Evolutionary conservation across 805 yeast genomes (phyloP).

Genomic region (Komagataella pastoris): DNA sequence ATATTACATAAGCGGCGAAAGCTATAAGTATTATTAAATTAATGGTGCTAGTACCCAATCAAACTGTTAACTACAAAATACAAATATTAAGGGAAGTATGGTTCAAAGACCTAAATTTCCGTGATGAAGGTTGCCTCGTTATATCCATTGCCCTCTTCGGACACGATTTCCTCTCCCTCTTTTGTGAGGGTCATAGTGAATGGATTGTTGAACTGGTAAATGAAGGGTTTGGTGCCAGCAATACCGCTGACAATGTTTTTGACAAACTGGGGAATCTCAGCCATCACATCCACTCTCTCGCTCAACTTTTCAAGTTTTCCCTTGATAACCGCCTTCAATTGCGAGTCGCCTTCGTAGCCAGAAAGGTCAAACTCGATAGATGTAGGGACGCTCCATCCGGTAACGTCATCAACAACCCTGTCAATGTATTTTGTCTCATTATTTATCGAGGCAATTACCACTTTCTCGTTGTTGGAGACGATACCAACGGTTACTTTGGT

Average conservation of each 20-base stretch:
- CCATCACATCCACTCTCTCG: conserved; percentile 96
- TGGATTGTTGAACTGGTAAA: conserved; percentile 77
- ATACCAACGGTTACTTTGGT: conserved; percentile 75
- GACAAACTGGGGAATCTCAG: conserved; percentile 88
- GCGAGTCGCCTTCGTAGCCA: conserved; percentile 21
- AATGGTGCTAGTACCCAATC: not conserved
- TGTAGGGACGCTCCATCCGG: conserved; percentile 82
- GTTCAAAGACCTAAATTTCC: conserved; percentile 8
- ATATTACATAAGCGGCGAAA: not conserved
- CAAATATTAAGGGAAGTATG: not conserved
- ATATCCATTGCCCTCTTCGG: conserved; percentile 56
- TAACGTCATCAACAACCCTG: conserved; percentile 48
- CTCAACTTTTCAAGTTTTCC: conserved; percentile 54
- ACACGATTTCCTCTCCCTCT: conserved; percentile 23
- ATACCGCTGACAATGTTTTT: conserved; percentile 89
- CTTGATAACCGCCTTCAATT: conserved; percentile 32
- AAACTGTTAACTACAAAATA: not conserved
- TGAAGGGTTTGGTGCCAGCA: conserved; percentile 93
- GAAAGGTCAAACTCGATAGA: conserved; percentile 43
- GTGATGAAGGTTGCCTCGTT: conserved; percentile 74
- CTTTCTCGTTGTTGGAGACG: conserved; percentile 47
- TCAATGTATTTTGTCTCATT: conserved; percentile 51
- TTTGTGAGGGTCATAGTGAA: conserved; percentile 30
- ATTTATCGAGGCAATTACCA: conserved; percentile 43
- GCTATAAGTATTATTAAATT: not conserved